Evolutionary conservation across 352 stramenopile species (phyloP).

Genomic region (Phytopythium chamaehyphon): DNA sequence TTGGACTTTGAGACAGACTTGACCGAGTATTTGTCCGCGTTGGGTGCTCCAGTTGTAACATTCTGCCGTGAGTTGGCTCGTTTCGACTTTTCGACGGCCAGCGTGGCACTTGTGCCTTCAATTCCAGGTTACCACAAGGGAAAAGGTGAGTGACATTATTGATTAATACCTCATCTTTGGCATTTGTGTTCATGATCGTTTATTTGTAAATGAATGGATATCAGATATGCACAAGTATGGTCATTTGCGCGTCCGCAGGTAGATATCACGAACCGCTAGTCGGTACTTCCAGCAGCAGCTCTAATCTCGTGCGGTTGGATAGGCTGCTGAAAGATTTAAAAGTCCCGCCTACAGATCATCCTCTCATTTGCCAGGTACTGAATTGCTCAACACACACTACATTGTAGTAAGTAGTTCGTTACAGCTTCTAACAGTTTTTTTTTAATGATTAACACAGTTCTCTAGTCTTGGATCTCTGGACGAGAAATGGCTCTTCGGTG

Average conservation of each 20-base stretch:
- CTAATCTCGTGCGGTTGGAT: not conserved
- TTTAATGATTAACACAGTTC: conserved; percentile 29
- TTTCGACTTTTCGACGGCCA: conserved; percentile 64
- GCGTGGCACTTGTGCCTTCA: conserved; percentile 57
- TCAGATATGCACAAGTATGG: conserved; percentile 83
- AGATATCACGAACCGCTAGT: conserved; percentile 7
- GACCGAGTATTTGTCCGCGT: conserved; percentile 48
- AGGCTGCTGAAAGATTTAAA: conserved; percentile 55
- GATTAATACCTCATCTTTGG: not conserved
- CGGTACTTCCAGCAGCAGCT: no score
- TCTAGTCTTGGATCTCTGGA: conserved; percentile 79
- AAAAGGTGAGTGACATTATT: conserved; percentile 29
- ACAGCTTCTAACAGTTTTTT: not conserved
- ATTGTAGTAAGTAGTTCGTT: not conserved
- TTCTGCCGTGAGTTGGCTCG: conserved; percentile 48
- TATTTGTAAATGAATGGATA: conserved; percentile 2
- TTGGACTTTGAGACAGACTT: conserved; percentile 65
- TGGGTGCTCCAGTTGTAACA: conserved; percentile 32
- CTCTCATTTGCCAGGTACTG: conserved; percentile 61
- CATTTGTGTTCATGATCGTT: not conserved
- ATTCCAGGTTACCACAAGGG: conserved; percentile 68
- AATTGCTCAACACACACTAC: not conserved
- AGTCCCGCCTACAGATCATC: conserved; percentile 44
- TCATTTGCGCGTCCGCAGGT: conserved; percentile 66
- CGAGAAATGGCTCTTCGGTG: conserved; percentile 79